These are phyloP conservation scores for Anaeromyces robustus DNA, from an alignment of 192 early-diverging fungal species.

Conservation along the genomic window DNA sequence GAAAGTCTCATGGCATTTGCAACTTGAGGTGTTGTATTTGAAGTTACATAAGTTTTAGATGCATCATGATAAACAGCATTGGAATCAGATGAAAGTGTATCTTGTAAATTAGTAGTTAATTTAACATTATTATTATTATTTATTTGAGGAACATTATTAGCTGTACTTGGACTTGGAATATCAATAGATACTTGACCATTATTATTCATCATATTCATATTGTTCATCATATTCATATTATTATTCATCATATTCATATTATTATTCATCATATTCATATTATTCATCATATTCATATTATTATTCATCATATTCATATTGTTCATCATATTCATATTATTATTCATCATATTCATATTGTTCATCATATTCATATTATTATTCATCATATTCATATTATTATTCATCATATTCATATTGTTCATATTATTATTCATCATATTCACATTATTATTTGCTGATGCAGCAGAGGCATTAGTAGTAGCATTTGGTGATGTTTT, in stretches of 20 bases:
- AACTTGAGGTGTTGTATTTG: neutral
- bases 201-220: neutral
- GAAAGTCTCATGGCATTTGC: neutral
- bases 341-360: neutral
- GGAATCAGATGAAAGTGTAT: neutral
- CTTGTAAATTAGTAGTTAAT: neutral
- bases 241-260: too few species aligned
- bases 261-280: neutral
- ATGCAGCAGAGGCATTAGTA: too few species aligned
- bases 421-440: too few species aligned
- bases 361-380: too few species aligned
- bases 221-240: neutral
- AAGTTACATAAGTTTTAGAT: neutral
- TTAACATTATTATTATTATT: neutral
- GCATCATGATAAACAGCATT: neutral
- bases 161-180: neutral
- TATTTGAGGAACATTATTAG: too few species aligned
- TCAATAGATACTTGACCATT: neutral
- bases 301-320: neutral
- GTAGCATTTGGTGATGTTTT: too few species aligned
- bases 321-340: neutral
- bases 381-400: too few species aligned
- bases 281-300: neutral
- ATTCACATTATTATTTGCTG: too few species aligned
- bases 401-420: neutral